Evolutionary conservation across 169 alveolate genomes (phyloP).

Genomic region (Plasmodium adleri): DNA sequence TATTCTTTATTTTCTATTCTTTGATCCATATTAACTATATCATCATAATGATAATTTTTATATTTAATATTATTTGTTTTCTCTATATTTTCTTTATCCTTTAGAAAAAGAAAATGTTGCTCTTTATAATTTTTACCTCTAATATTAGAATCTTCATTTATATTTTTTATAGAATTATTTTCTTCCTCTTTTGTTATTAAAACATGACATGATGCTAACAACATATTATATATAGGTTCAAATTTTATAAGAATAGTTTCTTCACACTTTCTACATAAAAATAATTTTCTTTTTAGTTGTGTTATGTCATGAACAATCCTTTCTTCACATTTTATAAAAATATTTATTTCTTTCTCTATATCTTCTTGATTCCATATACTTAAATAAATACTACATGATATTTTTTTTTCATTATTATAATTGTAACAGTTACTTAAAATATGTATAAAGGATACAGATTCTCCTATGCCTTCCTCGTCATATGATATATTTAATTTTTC

Average conservation of each 20-base stretch:
- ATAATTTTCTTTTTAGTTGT: conserved; percentile 1
- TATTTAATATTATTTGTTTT: neutral
- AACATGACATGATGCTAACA: conserved; percentile 29
- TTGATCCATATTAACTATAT: too few species aligned
- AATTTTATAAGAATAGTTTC: conserved; percentile 8
- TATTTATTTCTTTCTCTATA: conserved; percentile 27
- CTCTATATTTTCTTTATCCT: neutral
- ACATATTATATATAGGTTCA: conserved; percentile 31
- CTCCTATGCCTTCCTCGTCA: conserved; percentile 20
- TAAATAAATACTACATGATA: conserved; percentile 31
- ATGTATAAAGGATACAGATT: conserved; percentile 47
- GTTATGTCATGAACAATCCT: conserved; percentile 19
- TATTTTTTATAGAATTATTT: neutral
- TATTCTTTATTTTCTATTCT: neutral
- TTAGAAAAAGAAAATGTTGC: neutral
- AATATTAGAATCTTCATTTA: neutral
- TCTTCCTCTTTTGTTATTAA: conserved; percentile 9
- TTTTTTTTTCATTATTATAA: conserved; percentile 18
- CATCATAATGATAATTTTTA: neutral
- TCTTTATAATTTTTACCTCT: neutral
- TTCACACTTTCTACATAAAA: conserved; percentile 31
- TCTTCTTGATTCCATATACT: conserved; percentile 71
- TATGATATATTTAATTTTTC: conserved; percentile 21
- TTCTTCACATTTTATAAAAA: conserved; percentile 25
- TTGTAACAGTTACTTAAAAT: conserved; percentile 43